These are phyloP conservation scores for Rubus parviflorus DNA, from an alignment of 306 rosid genomes.

Conservation along the genomic window DNA sequence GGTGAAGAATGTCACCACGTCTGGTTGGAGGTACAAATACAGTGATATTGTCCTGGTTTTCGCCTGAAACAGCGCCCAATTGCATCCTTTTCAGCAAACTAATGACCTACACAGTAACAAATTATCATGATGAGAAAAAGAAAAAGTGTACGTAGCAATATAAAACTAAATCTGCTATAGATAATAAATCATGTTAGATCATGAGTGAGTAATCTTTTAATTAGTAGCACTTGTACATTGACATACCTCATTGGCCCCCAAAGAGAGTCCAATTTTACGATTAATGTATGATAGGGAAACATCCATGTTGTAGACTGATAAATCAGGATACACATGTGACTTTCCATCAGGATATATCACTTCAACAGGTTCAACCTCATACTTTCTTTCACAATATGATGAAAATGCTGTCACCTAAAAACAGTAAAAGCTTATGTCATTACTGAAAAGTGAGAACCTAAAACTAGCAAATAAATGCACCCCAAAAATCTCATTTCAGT, in stretches of 20 bases:
- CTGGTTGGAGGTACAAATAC: constrained; percentile 88
- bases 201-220: neutral
- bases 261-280: constrained; percentile 65
- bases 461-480: constrained; percentile 20
- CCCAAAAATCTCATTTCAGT: constrained; percentile 6
- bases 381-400: constrained; percentile 63
- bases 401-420: constrained; percentile 78
- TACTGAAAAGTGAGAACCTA: constrained; percentile 11
- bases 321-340: constrained; percentile 72
- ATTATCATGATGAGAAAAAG: constrained; percentile 9
- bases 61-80: constrained; percentile 50
- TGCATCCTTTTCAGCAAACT: constrained; percentile 82
- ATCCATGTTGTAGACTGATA: constrained; percentile 79
- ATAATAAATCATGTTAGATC: neutral
- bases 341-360: constrained; percentile 74
- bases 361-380: constrained; percentile 88
- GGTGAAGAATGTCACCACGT: constrained; percentile 82
- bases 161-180: neutral
- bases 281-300: constrained; percentile 74
- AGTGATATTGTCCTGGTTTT: constrained; percentile 33
- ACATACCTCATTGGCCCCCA: constrained; percentile 76
- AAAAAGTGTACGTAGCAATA: neutral
- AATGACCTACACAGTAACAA: constrained; percentile 54
- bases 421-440: constrained; percentile 21
- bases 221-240: neutral